These are phyloP conservation scores for Achlya hypogyna DNA, from an alignment of 352 stramenopile genomes.

Conservation along the genomic window DNA sequence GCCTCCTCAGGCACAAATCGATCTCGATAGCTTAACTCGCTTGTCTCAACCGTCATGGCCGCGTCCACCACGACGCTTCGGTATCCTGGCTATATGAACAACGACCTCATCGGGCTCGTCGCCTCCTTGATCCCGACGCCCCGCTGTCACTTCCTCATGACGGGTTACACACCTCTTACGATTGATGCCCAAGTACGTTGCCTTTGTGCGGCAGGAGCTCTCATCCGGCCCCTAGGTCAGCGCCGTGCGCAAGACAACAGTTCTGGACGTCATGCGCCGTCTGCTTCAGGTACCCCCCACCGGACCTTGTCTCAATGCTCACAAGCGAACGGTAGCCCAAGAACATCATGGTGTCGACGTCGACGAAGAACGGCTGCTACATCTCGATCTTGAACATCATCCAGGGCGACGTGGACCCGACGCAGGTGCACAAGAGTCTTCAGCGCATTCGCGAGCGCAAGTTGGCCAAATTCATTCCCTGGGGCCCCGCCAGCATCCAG, in stretches of 20 bases:
- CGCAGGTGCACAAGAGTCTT: conserved; percentile 97
- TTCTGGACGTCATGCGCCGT: conserved; percentile 98
- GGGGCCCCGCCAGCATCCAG: conserved; percentile 98
- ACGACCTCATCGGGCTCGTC: conserved; percentile 98
- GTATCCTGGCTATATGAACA: conserved; percentile 99
- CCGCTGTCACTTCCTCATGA: conserved; percentile 99
- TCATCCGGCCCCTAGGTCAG: conserved; percentile 5
- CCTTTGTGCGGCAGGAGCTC: background rate
- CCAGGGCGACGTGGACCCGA: conserved; percentile 98
- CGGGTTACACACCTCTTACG: conserved; percentile 97
- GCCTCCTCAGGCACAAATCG: background rate
- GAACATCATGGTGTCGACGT: conserved; percentile 99
- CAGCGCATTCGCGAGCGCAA: conserved; percentile 97
- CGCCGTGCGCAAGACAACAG: conserved; percentile 96
- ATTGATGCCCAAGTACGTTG: conserved; percentile 80
- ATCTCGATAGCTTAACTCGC: conserved; percentile 86
- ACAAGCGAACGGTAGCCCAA: conserved; percentile 79
- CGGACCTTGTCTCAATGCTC: background rate
- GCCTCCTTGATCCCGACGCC: conserved; percentile 97
- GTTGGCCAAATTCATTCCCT: conserved; percentile 97
- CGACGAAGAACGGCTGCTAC: conserved; percentile 95
- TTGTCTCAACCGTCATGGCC: conserved; percentile 99
- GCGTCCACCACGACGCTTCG: conserved; percentile 96
- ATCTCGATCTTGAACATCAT: conserved; percentile 99
- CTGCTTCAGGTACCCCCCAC: conserved; percentile 40